Evolutionary conservation across 2,329 filamentous ascomycete species (phyloP).

Genomic region (Stagonosporopsis cucurbitacearum): DNA sequence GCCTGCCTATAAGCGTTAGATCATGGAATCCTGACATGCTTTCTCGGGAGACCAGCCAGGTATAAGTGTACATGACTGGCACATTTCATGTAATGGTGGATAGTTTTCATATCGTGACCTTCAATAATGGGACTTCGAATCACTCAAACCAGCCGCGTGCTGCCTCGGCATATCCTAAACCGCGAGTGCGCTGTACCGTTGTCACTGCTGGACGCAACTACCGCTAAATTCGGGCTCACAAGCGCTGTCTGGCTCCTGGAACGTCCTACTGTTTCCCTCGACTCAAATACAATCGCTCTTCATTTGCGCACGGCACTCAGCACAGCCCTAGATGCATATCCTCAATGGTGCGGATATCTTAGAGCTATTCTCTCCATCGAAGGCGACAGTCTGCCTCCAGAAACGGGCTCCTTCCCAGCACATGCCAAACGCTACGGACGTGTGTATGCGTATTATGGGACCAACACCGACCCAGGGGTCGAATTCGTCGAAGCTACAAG

Average conservation of each 20-base stretch:
- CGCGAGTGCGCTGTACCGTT: background rate
- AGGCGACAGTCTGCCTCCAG: background rate
- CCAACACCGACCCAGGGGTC: constrained; percentile 1
- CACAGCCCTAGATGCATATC: constrained; percentile 7
- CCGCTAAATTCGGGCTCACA: constrained; percentile 12
- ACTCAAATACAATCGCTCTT: background rate
- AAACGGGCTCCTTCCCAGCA: constrained; percentile 4
- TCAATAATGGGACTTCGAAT: background rate
- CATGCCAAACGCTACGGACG: constrained; percentile 15
- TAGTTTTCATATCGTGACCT: background rate
- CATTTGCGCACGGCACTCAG: constrained; percentile 13
- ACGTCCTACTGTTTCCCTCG: background rate
- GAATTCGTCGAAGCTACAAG: constrained; percentile 11
- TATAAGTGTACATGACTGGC: background rate
- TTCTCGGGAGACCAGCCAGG: background rate
- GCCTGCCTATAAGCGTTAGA: background rate
- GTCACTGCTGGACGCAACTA: constrained; percentile 20
- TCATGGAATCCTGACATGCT: background rate
- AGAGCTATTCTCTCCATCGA: constrained; percentile 4
- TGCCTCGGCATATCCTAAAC: background rate
- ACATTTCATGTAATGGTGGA: background rate
- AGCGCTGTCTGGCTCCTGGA: constrained; percentile 18
- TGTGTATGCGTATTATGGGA: constrained; percentile 13
- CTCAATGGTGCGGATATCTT: constrained; percentile 13
- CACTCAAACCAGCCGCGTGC: background rate